These are phyloP conservation scores for Tuber umbilicatum DNA, from an alignment of 495 filamentous ascomycete species.

Conservation along the genomic window DNA sequence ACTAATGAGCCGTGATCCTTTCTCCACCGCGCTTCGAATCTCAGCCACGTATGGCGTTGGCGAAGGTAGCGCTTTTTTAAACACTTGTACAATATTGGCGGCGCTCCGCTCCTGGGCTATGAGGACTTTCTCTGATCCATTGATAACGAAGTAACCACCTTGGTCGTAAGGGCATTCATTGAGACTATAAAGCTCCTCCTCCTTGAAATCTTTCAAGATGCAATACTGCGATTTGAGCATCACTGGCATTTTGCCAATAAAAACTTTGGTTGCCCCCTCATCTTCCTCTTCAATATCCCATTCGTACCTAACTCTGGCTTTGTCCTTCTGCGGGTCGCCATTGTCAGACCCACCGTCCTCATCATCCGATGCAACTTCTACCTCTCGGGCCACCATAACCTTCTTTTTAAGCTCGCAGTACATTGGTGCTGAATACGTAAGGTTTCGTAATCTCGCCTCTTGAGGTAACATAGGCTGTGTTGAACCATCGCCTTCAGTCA, in stretches of 20 bases:
- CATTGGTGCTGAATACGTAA: slow-evolving; percentile 88
- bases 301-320: slow-evolving; percentile 46
- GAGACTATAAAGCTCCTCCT: slow-evolving; percentile 72
- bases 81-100: slow-evolving; percentile 97
- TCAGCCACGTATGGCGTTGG: slow-evolving; percentile 88
- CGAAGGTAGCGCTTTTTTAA: slow-evolving; percentile 86
- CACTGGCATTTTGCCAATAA: slow-evolving; percentile 89
- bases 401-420: slow-evolving; percentile 77
- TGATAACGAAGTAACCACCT: slow-evolving; percentile 98
- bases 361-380: slow-evolving; percentile 55
- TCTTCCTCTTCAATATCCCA: slow-evolving; percentile 43
- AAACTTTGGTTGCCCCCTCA: slow-evolving; percentile 55
- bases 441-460: slow-evolving; percentile 85
- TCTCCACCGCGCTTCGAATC: slow-evolving; percentile 92
- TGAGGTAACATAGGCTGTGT: slow-evolving; percentile 77
- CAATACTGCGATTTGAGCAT: slow-evolving; percentile 97
- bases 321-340: slow-evolving; percentile 48
- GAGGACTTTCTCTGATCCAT: slow-evolving; percentile 97
- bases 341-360: slow-evolving; percentile 48
- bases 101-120: slow-evolving; percentile 97
- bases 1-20: slow-evolving; percentile 87
- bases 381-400: slow-evolving; percentile 72
- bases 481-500: slow-evolving; percentile 85
- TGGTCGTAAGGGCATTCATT: slow-evolving; percentile 98
- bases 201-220: slow-evolving; percentile 69